These are phyloP conservation scores for Peronosclerospora sorghi DNA, from an alignment of 352 stramenopile genomes.

Conservation along the genomic window DNA sequence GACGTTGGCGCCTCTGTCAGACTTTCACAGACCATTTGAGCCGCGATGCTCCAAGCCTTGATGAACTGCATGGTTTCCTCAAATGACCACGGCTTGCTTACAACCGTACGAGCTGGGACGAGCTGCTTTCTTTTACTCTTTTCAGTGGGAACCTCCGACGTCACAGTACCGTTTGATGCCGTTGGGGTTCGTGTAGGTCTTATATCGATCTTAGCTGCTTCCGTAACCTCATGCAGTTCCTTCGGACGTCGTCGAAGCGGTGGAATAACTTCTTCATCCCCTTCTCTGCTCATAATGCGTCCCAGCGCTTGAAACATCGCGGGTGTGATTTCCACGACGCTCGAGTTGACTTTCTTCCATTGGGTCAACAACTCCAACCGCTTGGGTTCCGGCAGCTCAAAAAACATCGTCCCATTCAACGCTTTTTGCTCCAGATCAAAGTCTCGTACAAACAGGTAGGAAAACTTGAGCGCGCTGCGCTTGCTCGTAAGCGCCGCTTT, in stretches of 20 bases:
- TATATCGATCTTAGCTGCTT: constrained; percentile 1
- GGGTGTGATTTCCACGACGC: constrained; percentile 18
- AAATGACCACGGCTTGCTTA: constrained; percentile 14
- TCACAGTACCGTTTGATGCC: not conserved
- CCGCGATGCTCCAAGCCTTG: constrained; percentile 17
- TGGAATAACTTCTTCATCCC: constrained; percentile 3
- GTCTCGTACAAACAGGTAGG: constrained; percentile 19
- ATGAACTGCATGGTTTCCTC: constrained; percentile 22
- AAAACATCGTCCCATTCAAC: constrained; percentile 9
- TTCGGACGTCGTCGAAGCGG: constrained; percentile 2
- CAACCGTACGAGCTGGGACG: not conserved
- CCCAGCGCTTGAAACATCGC: constrained; percentile 14
- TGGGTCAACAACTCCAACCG: constrained; percentile 7
- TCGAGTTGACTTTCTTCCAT: constrained; percentile 25
- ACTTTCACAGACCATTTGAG: constrained; percentile 10
- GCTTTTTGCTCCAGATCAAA: constrained; percentile 17
- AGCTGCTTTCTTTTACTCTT: constrained; percentile 7
- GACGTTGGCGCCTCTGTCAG: constrained; percentile 9
- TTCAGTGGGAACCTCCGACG: not conserved
- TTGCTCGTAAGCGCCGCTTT: constrained; percentile 24
- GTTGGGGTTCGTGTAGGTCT: constrained; percentile 4
- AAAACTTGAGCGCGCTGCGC: constrained; percentile 24
- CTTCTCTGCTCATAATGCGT: constrained; percentile 15
- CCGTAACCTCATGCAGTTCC: constrained; percentile 4
- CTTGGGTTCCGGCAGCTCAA: constrained; percentile 12